phyloP scores from a whole-genome alignment of 2,329 filamentous ascomycete genomes.

The Aplosporella prunicola region DNA sequence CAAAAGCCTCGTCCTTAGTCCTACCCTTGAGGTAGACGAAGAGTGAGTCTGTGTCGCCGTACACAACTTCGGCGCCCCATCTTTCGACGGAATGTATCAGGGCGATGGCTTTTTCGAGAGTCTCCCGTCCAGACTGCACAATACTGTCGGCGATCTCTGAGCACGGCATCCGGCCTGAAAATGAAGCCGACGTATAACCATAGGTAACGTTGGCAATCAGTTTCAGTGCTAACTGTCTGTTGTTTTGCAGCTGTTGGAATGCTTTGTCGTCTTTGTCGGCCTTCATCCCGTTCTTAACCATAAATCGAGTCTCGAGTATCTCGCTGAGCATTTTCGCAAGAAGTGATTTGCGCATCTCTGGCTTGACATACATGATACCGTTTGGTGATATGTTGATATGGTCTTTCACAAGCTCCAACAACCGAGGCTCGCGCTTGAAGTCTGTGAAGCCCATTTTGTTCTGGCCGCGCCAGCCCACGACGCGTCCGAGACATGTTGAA shows the following conservation, averaged over 20 bases:
- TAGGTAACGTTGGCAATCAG: slow-evolving; percentile 98
- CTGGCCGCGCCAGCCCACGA: slow-evolving; percentile 76
- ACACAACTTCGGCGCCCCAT: slow-evolving; percentile 95
- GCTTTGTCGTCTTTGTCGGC: slow-evolving; percentile 78
- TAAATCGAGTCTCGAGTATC: slow-evolving; percentile 89
- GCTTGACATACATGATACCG: slow-evolving; percentile 88
- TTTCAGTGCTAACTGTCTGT: slow-evolving; percentile 87
- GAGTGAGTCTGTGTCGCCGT: slow-evolving; percentile 92
- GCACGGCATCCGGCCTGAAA: slow-evolving; percentile 95
- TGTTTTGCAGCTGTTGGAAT: slow-evolving; percentile 80
- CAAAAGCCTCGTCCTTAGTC: slow-evolving; percentile 79
- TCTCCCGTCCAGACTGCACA: slow-evolving; percentile 90
- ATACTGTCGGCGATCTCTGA: slow-evolving; percentile 97
- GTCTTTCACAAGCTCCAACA: slow-evolving; percentile 71
- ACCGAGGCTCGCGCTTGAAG: slow-evolving; percentile 64
- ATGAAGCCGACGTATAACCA: slow-evolving; percentile 92
- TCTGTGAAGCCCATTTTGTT: slow-evolving; percentile 94
- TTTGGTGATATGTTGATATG: slow-evolving; percentile 90
- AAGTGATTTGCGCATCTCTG: slow-evolving; percentile 77
- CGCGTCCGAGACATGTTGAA: slow-evolving; percentile 84
- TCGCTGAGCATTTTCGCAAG: slow-evolving; percentile 95
- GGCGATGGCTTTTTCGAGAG: slow-evolving; percentile 84
- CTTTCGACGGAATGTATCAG: slow-evolving; percentile 77
- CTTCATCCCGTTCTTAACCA: slow-evolving; percentile 98
- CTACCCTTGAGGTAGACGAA: slow-evolving; percentile 85